Conservation (phyloP, 371 early-diverging fungal species). For the Batkoa obscura region DNA sequence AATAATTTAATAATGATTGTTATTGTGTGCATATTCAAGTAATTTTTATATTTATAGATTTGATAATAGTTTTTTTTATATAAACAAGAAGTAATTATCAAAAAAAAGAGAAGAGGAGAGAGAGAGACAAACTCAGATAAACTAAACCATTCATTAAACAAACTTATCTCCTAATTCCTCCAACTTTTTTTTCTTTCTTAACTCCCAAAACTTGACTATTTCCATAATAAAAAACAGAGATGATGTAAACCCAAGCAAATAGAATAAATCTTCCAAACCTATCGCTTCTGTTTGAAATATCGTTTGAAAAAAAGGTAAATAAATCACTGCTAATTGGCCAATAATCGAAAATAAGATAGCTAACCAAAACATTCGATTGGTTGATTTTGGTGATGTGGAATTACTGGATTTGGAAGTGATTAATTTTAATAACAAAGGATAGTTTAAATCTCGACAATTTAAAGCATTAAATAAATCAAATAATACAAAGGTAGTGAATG, state of each 20-base stretch:
- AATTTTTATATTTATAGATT: no score
- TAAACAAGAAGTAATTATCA: no score
- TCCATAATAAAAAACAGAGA: not conserved
- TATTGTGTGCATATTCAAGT: no score
- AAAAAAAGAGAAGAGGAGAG: no score
- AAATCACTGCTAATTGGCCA: conserved; percentile 75
- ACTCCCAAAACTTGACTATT: not conserved
- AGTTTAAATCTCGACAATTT: conserved; percentile 68
- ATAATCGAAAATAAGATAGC: conserved; percentile 62
- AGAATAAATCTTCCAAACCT: not conserved
- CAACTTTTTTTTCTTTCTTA: not conserved
- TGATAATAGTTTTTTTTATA: no score
- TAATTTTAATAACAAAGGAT: conserved; percentile 39
- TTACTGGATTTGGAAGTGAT: no score
- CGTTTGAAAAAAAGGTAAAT: conserved; percentile 71
- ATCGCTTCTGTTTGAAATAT: conserved; percentile 73
- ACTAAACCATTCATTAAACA: no score
- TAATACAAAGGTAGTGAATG: conserved; percentile 89
- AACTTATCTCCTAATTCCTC: no score
- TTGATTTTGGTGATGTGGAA: conserved; percentile 32
- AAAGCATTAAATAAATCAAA: conserved; percentile 92
- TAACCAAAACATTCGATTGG: conserved; percentile 67
- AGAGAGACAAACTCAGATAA: no score
- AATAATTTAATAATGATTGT: no score
- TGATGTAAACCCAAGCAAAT: not conserved